Base-by-base conservation (phyloP, 148 eudicot species). In the Nyssa sinensis region DNA sequence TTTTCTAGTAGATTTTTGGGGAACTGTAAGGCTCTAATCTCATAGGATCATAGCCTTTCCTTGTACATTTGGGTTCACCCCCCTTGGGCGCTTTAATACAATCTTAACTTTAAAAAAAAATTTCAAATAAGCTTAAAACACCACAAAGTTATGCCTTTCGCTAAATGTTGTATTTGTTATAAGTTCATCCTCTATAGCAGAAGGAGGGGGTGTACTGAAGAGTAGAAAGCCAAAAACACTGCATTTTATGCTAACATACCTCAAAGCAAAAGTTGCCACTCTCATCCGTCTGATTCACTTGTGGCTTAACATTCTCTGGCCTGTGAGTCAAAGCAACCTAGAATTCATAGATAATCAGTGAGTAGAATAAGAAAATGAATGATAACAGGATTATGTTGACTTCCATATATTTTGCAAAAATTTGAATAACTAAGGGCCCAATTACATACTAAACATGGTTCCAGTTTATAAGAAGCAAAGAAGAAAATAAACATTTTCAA, bases 301-400 rank as follows among this genome's bases (percentile, higher is more conserved):
- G 97, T 77, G 99, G 99, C 79, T 96, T 96, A 63, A 91, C 99
- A 84, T 85, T 93, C 80, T 91, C 94, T 63, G 99, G 99, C 76
- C 99, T 98, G 89, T 96, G 99, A 78, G 99, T 96, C 84, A 96
- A 82, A 72, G 97, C 93, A 21, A 96, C 99, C 99, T 96, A 81
- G 70, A 66, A 80, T 59, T 34, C 65, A 35, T 44, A 71, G 34
- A 64, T 6, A 77, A 39, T 77, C 14, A 60, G 34, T 57, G 72
- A 67, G 35, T 21, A 41, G 39, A 34, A 62, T 1, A 55, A 68
- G 58, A 23, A 23, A 66, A n/a, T 30, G 41, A 23, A 61, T 37
- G 65, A 72, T 57, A 3, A 17, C 24, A 34, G 55, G 33, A 64
- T 35, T 62, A 49, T 35, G 28, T 2, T 47, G 11, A 64, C 7